phyloP scores from a whole-genome alignment of 116 monocot genomes.

The Phalaenopsis hybrid region DNA sequence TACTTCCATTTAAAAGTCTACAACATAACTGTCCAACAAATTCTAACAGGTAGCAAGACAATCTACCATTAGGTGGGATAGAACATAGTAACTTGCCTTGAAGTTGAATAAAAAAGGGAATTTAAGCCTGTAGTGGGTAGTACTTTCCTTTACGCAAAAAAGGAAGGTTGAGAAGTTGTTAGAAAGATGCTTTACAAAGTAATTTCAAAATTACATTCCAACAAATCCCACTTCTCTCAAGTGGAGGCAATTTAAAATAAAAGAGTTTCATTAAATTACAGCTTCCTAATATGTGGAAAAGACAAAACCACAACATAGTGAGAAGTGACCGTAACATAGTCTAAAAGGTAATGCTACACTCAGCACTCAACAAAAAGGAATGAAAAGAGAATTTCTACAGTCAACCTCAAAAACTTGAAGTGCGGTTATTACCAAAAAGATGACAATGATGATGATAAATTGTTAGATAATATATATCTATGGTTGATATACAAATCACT shows the following conservation, averaged over 20 bases:
- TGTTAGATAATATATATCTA: background rate
- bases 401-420: background rate
- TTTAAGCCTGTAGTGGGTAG: background rate
- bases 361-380: background rate
- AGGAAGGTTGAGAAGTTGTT: conserved; percentile 1
- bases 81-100: background rate
- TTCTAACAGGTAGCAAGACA: background rate
- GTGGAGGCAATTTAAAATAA: background rate
- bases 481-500: conserved; percentile 16
- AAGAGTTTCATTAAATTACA: background rate
- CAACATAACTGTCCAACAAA: no score
- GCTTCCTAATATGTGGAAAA: background rate
- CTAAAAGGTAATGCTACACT: background rate
- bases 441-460: background rate
- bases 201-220: background rate
- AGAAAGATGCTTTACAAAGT: background rate
- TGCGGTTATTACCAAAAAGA: background rate
- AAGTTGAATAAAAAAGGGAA: background rate
- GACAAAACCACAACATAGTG: background rate
- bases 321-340: background rate
- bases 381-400: background rate
- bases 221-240: background rate
- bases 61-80: background rate
- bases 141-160: background rate
- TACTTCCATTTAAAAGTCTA: no score